Percentiles rank a stretch among this genome's conserved stretches.
Conservation (phyloP, 176 grass and related monocot genomes). For the Cocos nucifera region DNA sequence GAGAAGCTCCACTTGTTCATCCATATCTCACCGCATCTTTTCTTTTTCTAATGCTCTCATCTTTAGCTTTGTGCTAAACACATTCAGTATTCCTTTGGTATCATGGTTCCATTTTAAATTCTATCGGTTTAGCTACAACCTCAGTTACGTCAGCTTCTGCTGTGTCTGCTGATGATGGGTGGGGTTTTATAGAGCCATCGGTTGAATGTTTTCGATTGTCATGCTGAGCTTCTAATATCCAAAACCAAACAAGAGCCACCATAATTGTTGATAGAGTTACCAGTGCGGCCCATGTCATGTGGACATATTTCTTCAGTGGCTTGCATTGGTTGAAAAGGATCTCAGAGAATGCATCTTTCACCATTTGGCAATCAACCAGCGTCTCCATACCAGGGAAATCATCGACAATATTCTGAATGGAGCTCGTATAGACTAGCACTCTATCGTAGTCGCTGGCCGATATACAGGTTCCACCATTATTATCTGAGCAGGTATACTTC, state of each 20-base stretch:
- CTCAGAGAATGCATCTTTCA: conserved; percentile 64
- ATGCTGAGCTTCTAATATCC: not conserved
- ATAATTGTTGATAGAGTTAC: conserved; percentile 33
- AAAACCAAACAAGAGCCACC: conserved; percentile 21
- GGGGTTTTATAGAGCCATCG: conserved; percentile 31
- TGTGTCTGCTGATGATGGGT: conserved; percentile 23
- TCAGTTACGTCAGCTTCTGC: too few species aligned
- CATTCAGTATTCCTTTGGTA: too few species aligned
- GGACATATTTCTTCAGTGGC: conserved; percentile 37
- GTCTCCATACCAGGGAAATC: conserved; percentile 80
- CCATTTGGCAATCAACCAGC: conserved; percentile 57
- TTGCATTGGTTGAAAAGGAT: conserved; percentile 56
- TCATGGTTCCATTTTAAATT: too few species aligned
- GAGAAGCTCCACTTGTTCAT: too few species aligned
- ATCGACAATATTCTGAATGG: conserved; percentile 78
- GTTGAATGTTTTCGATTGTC: not conserved
- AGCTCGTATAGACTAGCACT: conserved; percentile 71
- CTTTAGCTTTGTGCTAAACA: too few species aligned
- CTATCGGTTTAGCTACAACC: too few species aligned
- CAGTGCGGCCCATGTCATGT: conserved; percentile 39
- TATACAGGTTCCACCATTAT: conserved; percentile 40
- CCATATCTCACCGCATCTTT: too few species aligned
- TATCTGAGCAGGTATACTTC: conserved; percentile 65
- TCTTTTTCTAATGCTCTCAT: too few species aligned
- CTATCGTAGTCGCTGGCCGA: conserved; percentile 66